Evolutionary conservation across 192 early-diverging fungal genomes (phyloP), one percentile per base, ranked within the genome.

Genomic region (Lunasporangiospora selenospora): DNA sequence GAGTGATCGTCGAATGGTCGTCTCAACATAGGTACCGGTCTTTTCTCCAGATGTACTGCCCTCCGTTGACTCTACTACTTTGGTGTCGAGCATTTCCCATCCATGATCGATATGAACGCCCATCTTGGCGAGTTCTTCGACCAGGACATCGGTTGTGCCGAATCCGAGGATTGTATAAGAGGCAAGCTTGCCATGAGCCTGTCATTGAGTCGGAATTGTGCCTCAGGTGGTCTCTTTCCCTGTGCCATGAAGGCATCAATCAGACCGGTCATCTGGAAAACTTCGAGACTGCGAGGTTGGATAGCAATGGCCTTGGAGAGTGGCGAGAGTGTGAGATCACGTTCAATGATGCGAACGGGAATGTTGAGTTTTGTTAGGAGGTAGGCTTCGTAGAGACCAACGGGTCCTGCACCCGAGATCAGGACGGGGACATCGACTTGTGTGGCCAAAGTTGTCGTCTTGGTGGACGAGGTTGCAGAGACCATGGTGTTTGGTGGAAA

Each of bases 1-100:
- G 38, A 61, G 24, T 3, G 58, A 58, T 19, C 67, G 38, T 43
- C 67, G 52, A n/a, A 70, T 62, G 15, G 30, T 62, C 15, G 67
- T 62, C 46, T 70, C 58, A 7, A 73, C 67, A 15, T 33, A 73
- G 0, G 51, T 31, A 18, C 53, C 19, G n/a, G n/a, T 2, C 50
- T 44, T 0, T 18, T 38, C 9, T 34, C 43, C 55, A 4, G 32
- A 30, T 1, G 15, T 16, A n/a, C n/a, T n/a, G n/a, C n/a, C n/a
- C 16, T 5, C 27, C n/a, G n/a, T n/a, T n/a, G n/a, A 33, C 27
- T 67, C 65, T 0, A 59, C 57, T 4, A 67, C 65, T 19, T 67
- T 59, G 30, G 57, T 59, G 26, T 67, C 57, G 13, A 67, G 3
- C 1, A 73, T 41, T 32, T 73, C 69, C 69, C 69, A 73, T 15